A percentile compares a stretch with the other conserved stretches of the same genome.
These are phyloP conservation scores for Hordeum vulgare DNA, from an alignment of 176 grass and related monocot genomes.

Conservation along the genomic window DNA sequence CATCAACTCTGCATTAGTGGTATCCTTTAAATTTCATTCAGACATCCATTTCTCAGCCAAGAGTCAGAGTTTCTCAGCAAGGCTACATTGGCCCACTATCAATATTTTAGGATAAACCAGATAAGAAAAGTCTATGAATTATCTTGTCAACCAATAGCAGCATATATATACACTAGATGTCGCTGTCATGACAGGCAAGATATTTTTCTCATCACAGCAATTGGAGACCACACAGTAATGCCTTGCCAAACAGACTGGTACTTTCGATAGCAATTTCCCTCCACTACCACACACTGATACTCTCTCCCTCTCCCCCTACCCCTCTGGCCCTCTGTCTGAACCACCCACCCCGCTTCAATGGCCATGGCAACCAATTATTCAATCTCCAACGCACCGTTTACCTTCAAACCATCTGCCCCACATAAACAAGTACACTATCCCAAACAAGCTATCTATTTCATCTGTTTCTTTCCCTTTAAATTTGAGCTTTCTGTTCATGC, in stretches of 20 bases:
- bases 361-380: constrained; percentile 36
- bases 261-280: not conserved
- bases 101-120: not conserved
- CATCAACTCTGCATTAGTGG: not conserved
- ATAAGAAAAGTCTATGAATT: not conserved
- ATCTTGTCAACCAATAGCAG: constrained; percentile 12
- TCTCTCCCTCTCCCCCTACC: not conserved
- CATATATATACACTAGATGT: constrained; percentile 23
- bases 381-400: constrained; percentile 17
- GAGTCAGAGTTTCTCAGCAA: not conserved
- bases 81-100: not conserved
- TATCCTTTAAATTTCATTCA: not conserved
- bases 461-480: not conserved
- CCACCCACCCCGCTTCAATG: not conserved
- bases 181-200: constrained; percentile 22
- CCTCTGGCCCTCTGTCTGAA: not conserved
- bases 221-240: constrained; percentile 43
- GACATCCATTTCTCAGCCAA: not conserved
- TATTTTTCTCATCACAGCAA: constrained; percentile 18
- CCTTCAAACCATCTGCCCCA: not conserved
- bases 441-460: not conserved
- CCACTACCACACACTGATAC: not conserved
- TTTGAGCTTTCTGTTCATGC: not conserved
- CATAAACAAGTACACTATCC: constrained; percentile 28
- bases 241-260: constrained; percentile 22